Evolutionary conservation across 1,284 basidiomycete species (phyloP), one percentile per base, ranked within the genome.

Genomic region (Wallemia mellicola): DNA sequence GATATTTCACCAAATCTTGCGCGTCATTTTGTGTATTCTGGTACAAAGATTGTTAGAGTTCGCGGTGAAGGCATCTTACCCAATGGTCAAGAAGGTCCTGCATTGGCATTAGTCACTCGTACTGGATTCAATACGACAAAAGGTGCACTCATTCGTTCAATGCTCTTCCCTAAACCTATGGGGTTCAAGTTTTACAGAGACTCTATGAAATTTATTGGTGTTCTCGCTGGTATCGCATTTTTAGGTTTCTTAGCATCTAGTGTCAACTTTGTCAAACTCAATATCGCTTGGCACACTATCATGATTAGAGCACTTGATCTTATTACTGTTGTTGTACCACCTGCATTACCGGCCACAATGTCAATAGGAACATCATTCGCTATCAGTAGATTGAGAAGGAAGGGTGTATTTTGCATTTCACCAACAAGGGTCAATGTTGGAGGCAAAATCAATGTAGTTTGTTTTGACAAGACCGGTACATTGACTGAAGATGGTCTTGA

Each of bases 381-480:
- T 32, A 86, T 98, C 62, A 75, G 78, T 48, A 81, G 94, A 28
- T 77, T 99, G 27, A 83, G 91, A 61, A 86, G 85, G 67, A 73
- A 76, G 2, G 87, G 86, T 28, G 86, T 99, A 61, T 98, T 86
- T 73, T 99, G 94, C 69, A 96, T 96, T 63, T 89, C 92, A 2
- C 94, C 94, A 0, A 94, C 83, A 65, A 76, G 94, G 28, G 86
- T 99, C 66, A 98, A 98, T 67, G 81, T 98, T 58, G 88, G 82
- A 1, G 94, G 94, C 28, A 94, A 95, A 72, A 77, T 98, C 72
- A 96, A 98, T 64, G 84, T 98, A 7, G 92, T 91, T 66, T 96
- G 91, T 70, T 99, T 99, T 67, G 94, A 99, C 75, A 99, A 99
- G 73, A 99, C 94, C 1, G 94, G 94, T 1, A 99, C 94, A 0